A percentile compares a stretch with the other conserved stretches of the same genome.
phyloP scores from a whole-genome alignment of 108 stramenopile genomes.

The Pinguiococcus pyrenoidosus region DNA sequence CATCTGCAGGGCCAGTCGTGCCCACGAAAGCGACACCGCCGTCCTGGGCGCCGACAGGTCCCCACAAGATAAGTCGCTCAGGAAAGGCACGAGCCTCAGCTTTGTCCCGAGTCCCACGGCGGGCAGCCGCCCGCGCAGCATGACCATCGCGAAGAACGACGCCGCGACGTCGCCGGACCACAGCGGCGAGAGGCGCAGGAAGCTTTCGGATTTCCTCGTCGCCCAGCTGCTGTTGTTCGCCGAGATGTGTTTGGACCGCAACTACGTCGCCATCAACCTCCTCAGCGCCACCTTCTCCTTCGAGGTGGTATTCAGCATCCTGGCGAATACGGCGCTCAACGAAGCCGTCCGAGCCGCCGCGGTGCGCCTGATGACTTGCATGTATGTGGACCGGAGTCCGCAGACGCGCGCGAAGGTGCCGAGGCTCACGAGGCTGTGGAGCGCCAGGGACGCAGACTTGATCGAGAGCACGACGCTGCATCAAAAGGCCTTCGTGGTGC shows the following conservation, averaged over 20 bases:
- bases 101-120: too few relatives aligned
- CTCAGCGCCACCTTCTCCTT: slow-evolving; percentile 6
- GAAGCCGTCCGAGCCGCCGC: slow-evolving; percentile 8
- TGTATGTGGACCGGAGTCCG: slow-evolving; percentile 20
- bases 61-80: too few relatives aligned
- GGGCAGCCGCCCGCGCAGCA: too few relatives aligned
- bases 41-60: too few relatives aligned
- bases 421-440: slow-evolving; percentile 5
- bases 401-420: slow-evolving; percentile 3
- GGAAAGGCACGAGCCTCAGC: too few relatives aligned
- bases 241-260: slow-evolving; percentile 23
- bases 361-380: slow-evolving; percentile 10
- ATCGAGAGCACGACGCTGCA: neutral
- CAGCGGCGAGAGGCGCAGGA: too few relatives aligned
- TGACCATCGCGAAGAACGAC: too few relatives aligned
- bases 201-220: slow-evolving; percentile 20
- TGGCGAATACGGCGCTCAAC: neutral
- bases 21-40: too few relatives aligned
- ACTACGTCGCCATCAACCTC: slow-evolving; percentile 18
- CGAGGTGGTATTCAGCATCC: slow-evolving; percentile 7
- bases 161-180: too few relatives aligned
- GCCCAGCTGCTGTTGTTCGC: slow-evolving; percentile 19
- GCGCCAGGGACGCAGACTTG: slow-evolving; percentile 1
- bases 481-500: neutral
- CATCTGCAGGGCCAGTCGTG: too few relatives aligned